Evolutionary conservation across 257 asterid genomes (phyloP).

Genomic region (Primulina tabacum): DNA sequence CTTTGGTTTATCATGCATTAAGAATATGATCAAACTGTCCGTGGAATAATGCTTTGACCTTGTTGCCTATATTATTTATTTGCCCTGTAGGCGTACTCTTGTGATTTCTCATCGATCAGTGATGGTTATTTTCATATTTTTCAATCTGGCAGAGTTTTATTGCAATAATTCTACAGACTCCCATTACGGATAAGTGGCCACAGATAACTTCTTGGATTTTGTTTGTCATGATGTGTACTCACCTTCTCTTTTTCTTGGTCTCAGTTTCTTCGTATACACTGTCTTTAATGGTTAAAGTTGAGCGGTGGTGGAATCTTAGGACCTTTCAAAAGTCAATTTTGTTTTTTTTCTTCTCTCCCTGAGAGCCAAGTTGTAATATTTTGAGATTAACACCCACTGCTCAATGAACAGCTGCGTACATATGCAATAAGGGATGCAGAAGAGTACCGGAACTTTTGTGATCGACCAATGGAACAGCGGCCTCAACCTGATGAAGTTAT

Average conservation of each 20-base stretch:
- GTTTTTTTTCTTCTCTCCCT: neutral
- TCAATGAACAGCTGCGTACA: conserved; percentile 61
- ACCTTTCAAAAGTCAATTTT: conserved; percentile 2
- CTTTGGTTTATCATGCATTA: neutral
- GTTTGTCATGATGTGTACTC: neutral
- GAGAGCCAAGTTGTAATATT: neutral
- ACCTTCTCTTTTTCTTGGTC: neutral
- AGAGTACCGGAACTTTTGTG: conserved; percentile 96
- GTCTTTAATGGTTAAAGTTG: neutral
- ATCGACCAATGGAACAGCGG: conserved; percentile 85
- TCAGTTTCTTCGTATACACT: neutral
- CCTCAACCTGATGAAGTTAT: conserved; percentile 97
- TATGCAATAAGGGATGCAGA: conserved; percentile 38
- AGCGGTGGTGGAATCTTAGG: neutral
- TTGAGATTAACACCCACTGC: conserved; percentile 16
- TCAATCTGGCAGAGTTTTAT: too few species aligned
- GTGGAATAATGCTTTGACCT: neutral
- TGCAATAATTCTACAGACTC: too few species aligned
- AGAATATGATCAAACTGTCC: neutral
- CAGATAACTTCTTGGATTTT: neutral
- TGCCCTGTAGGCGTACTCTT: neutral
- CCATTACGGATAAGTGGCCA: too few species aligned
- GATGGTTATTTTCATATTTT: neutral
- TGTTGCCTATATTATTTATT: neutral
- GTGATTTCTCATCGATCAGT: neutral